A percentile compares a stretch with the other conserved stretches of the same genome.
phyloP scores from a whole-genome alignment of 805 yeast species.

The Saccharomycopsis sp. region DNA sequence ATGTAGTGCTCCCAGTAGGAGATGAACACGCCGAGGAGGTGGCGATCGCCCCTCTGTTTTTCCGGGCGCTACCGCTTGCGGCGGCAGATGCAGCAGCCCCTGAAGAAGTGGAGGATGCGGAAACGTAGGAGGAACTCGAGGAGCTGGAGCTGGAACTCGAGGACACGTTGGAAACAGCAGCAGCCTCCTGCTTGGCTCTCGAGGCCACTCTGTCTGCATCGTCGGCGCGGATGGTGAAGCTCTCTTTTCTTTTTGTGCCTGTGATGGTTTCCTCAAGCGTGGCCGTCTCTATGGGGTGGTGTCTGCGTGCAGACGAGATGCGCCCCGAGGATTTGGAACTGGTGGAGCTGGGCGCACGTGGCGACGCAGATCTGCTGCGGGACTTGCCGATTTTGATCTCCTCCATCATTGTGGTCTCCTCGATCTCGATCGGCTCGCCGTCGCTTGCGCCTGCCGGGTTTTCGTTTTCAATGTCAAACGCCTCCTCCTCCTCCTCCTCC shows the following conservation, averaged over 20 bases:
- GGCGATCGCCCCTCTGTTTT: not conserved
- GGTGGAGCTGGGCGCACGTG: not conserved
- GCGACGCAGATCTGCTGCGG: conserved; percentile 4
- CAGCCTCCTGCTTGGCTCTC: not conserved
- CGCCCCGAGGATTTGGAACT: not conserved
- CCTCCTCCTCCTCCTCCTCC: conserved; percentile 25
- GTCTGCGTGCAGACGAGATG: not conserved
- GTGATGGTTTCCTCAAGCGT: not conserved
- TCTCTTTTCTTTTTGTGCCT: conserved; percentile 5
- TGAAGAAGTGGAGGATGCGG: not conserved
- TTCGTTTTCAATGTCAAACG: not conserved
- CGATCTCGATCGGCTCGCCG: not conserved
- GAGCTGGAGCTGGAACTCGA: not conserved
- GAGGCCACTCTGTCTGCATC: not conserved
- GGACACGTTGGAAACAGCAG: not conserved
- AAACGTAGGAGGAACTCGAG: not conserved
- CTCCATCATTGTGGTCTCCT: not conserved
- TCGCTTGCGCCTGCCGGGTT: not conserved
- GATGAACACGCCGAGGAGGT: not conserved
- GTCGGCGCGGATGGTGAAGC: conserved; percentile 15
- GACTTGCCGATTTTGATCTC: not conserved
- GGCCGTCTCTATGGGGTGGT: not conserved
- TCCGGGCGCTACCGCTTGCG: not conserved
- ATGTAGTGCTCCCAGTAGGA: not conserved
- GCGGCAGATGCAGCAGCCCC: not conserved